phyloP scores from a whole-genome alignment of 495 filamentous ascomycete species.

The Aspergillus carlsbadensis region DNA sequence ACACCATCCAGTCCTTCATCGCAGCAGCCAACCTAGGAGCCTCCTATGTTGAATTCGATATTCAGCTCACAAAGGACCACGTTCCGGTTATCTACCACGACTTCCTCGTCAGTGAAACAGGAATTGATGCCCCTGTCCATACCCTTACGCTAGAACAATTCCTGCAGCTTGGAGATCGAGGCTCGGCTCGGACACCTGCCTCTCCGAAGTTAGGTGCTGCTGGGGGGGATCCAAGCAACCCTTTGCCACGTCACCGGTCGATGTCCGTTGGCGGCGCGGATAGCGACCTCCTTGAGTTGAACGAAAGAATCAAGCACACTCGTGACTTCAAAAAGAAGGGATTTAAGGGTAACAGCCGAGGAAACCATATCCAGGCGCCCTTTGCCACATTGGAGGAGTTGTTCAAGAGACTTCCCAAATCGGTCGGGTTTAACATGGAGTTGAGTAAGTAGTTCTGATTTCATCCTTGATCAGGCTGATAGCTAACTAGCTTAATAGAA shows the following conservation, averaged over 20 bases:
- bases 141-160: conserved; percentile 92
- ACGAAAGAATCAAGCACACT: conserved; percentile 95
- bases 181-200: conserved; percentile 40
- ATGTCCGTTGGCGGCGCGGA: conserved; percentile 58
- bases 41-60: conserved; percentile 90
- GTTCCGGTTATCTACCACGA: conserved; percentile 99
- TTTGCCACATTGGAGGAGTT: conserved; percentile 95
- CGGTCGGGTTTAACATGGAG: conserved; percentile 95
- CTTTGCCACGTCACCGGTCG: conserved; percentile 44
- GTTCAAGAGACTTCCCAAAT: conserved; percentile 77
- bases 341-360: conserved; percentile 93
- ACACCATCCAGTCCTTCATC: conserved; percentile 93
- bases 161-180: conserved; percentile 72
- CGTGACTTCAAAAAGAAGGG: conserved; percentile 90
- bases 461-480: too few species aligned
- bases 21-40: conserved; percentile 92
- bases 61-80: conserved; percentile 97
- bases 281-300: conserved; percentile 58
- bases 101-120: conserved; percentile 97
- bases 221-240: conserved; percentile 12
- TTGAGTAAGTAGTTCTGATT: conserved; percentile 82
- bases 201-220: conserved; percentile 37
- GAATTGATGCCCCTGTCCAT: conserved; percentile 95
- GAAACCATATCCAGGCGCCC: conserved; percentile 88
- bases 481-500: conserved; percentile 49